Evolutionary conservation across 1,284 basidiomycete genomes (phyloP), one percentile per base, ranked within the genome.

Genomic region (Tremellales sp.): DNA sequence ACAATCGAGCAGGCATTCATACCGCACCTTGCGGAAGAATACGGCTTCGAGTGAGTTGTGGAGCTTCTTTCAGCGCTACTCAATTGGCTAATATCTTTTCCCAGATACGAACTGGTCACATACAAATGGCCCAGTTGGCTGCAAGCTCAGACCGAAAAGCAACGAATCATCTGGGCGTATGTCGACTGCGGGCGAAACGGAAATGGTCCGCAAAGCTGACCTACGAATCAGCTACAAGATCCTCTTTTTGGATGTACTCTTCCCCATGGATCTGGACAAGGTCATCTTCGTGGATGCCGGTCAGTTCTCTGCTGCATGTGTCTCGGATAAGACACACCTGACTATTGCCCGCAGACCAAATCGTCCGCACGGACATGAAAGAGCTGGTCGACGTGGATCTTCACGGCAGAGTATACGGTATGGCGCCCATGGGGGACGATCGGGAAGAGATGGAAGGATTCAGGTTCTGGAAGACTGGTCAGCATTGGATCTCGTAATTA

Each of bases 51-150:
- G 63, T 95, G 22, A 24, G 33, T 44, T 40, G 6, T 5, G 18
- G 13, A 19, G 14, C 3, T n/a, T 12, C 3, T 7, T n/a, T 14
- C 14, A 35, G 2, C n/a, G n/a, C 24, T 9, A 16, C 4, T 35
- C 13, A 1, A 16, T 16, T 29, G 9, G 38, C 14, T 29, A 36
- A 21, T 4, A 19, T 36, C 9, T 18, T 27, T 27, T 29, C 10
- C 26, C 19, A 53, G 51, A 18, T 73, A 97, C 68, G 93, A 97
- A 66, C 79, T 98, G 10, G 87, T 98, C 47, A 97, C 94, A 0
- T 98, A 97, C 77, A 97, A 95, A 64, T 98, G 94, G 94, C 95
- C 94, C 0, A 86, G 86, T 3, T 98, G 94, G 94, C 78, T 98
- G 12, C 85, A 91, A n/a, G 81, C 82, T 9, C 94, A 97, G 70